A percentile compares a stretch with the other conserved stretches of the same genome.
Conservation (phyloP, 228 moss, liverwort and hornwort species). For the Sphagnum magellanicum region DNA sequence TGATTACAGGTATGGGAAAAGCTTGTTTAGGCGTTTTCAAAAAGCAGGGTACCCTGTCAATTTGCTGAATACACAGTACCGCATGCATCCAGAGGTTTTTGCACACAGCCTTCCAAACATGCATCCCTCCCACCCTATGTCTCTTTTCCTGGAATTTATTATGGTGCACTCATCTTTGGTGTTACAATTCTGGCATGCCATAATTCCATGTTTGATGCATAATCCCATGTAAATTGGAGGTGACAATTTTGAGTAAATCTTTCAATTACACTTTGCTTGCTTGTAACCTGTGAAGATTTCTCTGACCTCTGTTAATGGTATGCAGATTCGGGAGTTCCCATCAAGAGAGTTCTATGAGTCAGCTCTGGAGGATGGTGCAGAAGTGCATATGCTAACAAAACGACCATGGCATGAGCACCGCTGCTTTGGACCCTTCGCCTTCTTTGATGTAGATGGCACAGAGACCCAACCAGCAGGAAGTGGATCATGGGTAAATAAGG, state of each 20-base stretch:
- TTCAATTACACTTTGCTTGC: too few species aligned
- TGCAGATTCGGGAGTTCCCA: slow-evolving; percentile 91
- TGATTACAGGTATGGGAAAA: slow-evolving; percentile 72
- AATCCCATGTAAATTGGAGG: too few species aligned
- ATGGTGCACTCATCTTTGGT: too few species aligned
- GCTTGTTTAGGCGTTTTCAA: slow-evolving; percentile 93
- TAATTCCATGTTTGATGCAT: too few species aligned
- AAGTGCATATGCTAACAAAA: slow-evolving; percentile 61
- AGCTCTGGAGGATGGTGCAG: slow-evolving; percentile 69
- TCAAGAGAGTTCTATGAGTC: slow-evolving; percentile 85
- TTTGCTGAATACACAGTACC: slow-evolving; percentile 97
- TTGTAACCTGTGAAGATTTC: background rate
- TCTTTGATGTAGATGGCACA: slow-evolving; percentile 75
- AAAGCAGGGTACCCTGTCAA: slow-evolving; percentile 92
- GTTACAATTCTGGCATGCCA: too few species aligned
- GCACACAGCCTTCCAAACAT: too few species aligned
- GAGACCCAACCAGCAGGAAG: slow-evolving; percentile 90
- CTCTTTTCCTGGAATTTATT: too few species aligned
- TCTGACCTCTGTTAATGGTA: background rate
- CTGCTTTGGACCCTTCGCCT: slow-evolving; percentile 91
- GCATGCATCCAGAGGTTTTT: slow-evolving; percentile 89
- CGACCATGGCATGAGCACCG: slow-evolving; percentile 96
- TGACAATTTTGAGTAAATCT: too few species aligned
- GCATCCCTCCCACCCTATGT: too few species aligned
- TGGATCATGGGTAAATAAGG: slow-evolving; percentile 95